Conservation (phyloP, 805 yeast species). For the Blastobotrys chiropterorum region DNA sequence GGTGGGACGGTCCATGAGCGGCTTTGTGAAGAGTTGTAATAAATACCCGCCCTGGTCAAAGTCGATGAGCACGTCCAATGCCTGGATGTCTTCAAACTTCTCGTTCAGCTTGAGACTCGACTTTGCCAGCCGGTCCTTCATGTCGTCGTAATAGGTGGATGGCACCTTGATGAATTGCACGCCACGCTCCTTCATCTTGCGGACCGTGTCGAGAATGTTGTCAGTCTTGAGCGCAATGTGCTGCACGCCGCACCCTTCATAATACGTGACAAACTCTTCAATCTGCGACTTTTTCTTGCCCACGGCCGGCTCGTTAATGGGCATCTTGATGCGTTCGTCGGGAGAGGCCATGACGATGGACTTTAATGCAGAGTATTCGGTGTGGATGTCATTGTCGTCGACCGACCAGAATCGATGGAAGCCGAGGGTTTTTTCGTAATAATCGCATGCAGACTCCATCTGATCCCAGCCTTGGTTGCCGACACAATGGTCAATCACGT, state of each 20-base stretch:
- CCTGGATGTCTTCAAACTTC: constrained; percentile 42
- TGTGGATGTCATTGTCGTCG: constrained; percentile 68
- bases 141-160: constrained; percentile 46
- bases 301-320: constrained; percentile 77
- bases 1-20: constrained; percentile 73
- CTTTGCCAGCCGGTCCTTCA: constrained; percentile 39
- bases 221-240: constrained; percentile 67
- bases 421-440: constrained; percentile 59
- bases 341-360: constrained; percentile 73
- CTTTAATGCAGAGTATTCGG: constrained; percentile 61
- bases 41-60: constrained; percentile 74
- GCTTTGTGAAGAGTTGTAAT: constrained; percentile 73
- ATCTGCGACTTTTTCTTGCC: constrained; percentile 67
- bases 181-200: constrained; percentile 52
- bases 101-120: constrained; percentile 47
- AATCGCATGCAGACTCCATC: constrained; percentile 51
- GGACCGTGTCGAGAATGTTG: constrained; percentile 54
- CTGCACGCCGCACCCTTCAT: constrained; percentile 80
- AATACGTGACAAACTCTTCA: constrained; percentile 70
- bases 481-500: constrained; percentile 68
- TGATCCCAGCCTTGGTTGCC: constrained; percentile 69
- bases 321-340: constrained; percentile 64
- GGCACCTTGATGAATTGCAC: constrained; percentile 63
- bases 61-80: constrained; percentile 57
- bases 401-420: constrained; percentile 81